Base-by-base conservation (phyloP, 331 rosid species). In the Erythrophleum ivorense region DNA sequence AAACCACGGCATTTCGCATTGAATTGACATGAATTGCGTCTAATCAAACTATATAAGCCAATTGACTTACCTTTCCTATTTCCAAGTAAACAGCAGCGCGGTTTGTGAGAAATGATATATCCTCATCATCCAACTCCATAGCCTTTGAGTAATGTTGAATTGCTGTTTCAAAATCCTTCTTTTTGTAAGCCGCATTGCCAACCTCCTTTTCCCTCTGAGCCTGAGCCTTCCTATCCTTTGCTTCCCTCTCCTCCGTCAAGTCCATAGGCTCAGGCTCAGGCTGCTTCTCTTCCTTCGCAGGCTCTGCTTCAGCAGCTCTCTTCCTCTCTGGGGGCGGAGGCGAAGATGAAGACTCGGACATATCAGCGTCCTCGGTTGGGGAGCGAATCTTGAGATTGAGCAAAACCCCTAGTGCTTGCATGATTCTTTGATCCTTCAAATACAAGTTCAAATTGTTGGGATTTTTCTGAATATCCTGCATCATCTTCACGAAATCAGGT, bases 31-130 rank as follows among this genome's bases (percentile, higher is more conserved):
- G 31, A 75, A 72, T 33, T 21, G 18, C 52, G 40, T 40, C 29
- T 5, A 58, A 21, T 24, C 31, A 54, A 46, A 13, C 11, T 3
- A 29, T 49, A 67, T 13, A 78, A 14, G 18, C 62, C 41, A 24
- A 24, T 38, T 18, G 36, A 2, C 78, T 43, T 84, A 93, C 98
- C 99, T 95, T 84, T 24, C 92, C 98, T 94, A 93, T 93, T 41
- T 95, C 99, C 91, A 95, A 88, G 53, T 91, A 93, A 1, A 92
- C 94, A 48, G 99, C 99, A 9, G 98, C 99, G 0, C 97, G 97
- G 80, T 95, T 95, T 2, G 92, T 83, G 76, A 91, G 78, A 19
- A 50, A 95, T 2, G 98, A 95, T 7, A 93, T 91, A 36, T 93
- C 97, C 50, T 90, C 92, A 70, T 93, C 97, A 86, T 93, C 93